Conservation (phyloP, 2,329 filamentous ascomycete genomes). For the Aspergillus hiratsukae region DNA sequence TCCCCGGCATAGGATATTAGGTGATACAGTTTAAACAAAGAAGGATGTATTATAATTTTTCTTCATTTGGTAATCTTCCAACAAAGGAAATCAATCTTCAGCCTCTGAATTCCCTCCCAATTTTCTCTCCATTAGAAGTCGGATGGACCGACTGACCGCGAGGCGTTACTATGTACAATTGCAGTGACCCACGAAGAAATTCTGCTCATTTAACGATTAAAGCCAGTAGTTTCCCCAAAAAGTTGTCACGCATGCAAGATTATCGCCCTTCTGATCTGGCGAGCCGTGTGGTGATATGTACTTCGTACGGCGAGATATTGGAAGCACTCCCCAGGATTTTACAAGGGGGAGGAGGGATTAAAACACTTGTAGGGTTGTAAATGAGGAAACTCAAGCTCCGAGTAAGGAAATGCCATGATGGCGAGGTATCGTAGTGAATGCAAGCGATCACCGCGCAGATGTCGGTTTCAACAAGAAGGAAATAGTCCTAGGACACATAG, state of each 20-base stretch:
- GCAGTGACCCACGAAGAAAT: slow-evolving; percentile 12
- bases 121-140: slow-evolving; percentile 22
- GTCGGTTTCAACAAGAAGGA: slow-evolving; percentile 13
- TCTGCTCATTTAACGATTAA: not conserved
- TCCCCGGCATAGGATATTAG: not conserved
- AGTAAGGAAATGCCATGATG: slow-evolving; percentile 23
- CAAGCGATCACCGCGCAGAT: slow-evolving; percentile 6
- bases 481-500: slow-evolving; percentile 18
- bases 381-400: slow-evolving; percentile 10
- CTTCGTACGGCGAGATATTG: slow-evolving; percentile 23
- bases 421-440: slow-evolving; percentile 16
- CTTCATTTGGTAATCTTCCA: slow-evolving; percentile 20
- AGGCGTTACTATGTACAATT: slow-evolving; percentile 31
- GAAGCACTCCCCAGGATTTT: slow-evolving; percentile 21
- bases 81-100: slow-evolving; percentile 31
- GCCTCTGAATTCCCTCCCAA: slow-evolving; percentile 19
- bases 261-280: slow-evolving; percentile 12
- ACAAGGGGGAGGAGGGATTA: slow-evolving; percentile 24
- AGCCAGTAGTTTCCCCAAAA: slow-evolving; percentile 6
- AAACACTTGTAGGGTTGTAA: not conserved
- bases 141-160: slow-evolving; percentile 15
- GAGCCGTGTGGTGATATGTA: slow-evolving; percentile 24
- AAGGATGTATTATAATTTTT: slow-evolving; percentile 1
- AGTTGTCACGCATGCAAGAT: slow-evolving; percentile 11
- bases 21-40: not conserved